Percentiles rank a stretch among this genome's conserved stretches.
Evolutionary conservation across 805 yeast species (phyloP).

Genomic region (Kuraishia piskuri): DNA sequence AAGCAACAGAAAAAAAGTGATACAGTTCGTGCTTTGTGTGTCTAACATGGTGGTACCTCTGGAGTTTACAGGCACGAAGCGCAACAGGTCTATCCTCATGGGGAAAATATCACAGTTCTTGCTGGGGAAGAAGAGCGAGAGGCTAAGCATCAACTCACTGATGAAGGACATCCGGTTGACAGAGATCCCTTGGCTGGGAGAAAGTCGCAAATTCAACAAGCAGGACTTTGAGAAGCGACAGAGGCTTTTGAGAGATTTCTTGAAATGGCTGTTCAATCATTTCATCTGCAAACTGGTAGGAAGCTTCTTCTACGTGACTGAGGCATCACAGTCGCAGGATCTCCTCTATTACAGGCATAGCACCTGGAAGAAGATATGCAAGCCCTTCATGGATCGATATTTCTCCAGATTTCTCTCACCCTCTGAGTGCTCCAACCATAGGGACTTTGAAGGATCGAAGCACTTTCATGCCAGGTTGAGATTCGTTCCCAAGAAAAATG

Average conservation of each 20-base stretch:
- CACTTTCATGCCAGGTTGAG: slow-evolving; percentile 34
- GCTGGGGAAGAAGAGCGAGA: slow-evolving; percentile 26
- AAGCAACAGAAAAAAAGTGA: slow-evolving; percentile 25
- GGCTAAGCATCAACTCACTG: slow-evolving; percentile 23
- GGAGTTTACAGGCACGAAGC: slow-evolving; percentile 40
- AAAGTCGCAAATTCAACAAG: slow-evolving; percentile 20
- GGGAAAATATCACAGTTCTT: slow-evolving; percentile 28
- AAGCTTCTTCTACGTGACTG: slow-evolving; percentile 62
- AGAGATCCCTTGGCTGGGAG: slow-evolving; percentile 50
- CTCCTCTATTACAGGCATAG: slow-evolving; percentile 47
- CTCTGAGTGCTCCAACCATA: slow-evolving; percentile 3
- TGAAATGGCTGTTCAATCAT: slow-evolving; percentile 48
- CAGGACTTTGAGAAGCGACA: slow-evolving; percentile 33
- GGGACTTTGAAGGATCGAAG: slow-evolving; percentile 13
- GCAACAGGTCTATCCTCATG: slow-evolving; percentile 36
- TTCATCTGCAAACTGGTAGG: slow-evolving; percentile 39
- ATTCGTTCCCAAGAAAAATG: slow-evolving; percentile 51
- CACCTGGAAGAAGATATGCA: slow-evolving; percentile 42
- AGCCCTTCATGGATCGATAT: slow-evolving; percentile 35
- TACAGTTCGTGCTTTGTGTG: slow-evolving; percentile 32
- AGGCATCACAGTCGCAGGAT: slow-evolving; percentile 30
- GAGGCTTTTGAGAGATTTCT: slow-evolving; percentile 28
- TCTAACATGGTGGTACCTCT: slow-evolving; percentile 42
- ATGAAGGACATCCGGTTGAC: slow-evolving; percentile 27
- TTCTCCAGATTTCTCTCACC: slow-evolving; percentile 24